Conservation (phyloP, 2,329 filamentous ascomycete genomes). For the Samsoniella hepiali region DNA sequence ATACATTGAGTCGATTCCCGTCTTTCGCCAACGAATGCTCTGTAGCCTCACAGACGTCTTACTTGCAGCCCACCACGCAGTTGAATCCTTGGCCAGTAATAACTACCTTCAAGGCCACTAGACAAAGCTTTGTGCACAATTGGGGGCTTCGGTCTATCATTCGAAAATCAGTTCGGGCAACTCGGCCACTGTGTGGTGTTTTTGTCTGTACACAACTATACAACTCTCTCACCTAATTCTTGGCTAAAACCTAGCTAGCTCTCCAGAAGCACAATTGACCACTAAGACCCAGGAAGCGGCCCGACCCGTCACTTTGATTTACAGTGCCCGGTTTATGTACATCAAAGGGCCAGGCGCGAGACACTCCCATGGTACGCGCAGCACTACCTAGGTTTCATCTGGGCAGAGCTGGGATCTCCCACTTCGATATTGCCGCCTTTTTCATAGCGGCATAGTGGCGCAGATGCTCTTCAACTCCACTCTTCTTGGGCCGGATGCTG, state of each 20-base stretch:
- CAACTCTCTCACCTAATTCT: neutral
- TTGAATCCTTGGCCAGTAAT: no score
- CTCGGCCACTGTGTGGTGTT: no score
- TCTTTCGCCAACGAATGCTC: no score
- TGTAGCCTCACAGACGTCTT: no score
- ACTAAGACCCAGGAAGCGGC: conserved; percentile 33
- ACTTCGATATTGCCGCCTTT: conserved; percentile 47
- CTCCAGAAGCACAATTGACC: conserved; percentile 41
- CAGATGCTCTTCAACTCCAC: conserved; percentile 40
- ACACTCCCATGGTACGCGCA: conserved; percentile 31
- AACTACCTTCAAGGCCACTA: no score
- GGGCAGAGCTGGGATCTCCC: conserved; percentile 36
- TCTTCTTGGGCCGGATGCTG: neutral
- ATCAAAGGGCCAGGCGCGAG: conserved; percentile 37
- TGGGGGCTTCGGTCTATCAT: no score
- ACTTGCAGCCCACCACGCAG: no score
- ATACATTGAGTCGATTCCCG: no score
- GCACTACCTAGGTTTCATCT: conserved; percentile 33
- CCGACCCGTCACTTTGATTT: conserved; percentile 44
- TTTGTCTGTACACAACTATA: neutral
- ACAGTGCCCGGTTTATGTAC: conserved; percentile 42
- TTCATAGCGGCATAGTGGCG: conserved; percentile 47
- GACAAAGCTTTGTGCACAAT: no score
- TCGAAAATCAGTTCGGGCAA: no score
- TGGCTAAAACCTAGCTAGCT: neutral